phyloP scores from a whole-genome alignment of 1,284 basidiomycete genomes.

The Sanghuangporus baumii region DNA sequence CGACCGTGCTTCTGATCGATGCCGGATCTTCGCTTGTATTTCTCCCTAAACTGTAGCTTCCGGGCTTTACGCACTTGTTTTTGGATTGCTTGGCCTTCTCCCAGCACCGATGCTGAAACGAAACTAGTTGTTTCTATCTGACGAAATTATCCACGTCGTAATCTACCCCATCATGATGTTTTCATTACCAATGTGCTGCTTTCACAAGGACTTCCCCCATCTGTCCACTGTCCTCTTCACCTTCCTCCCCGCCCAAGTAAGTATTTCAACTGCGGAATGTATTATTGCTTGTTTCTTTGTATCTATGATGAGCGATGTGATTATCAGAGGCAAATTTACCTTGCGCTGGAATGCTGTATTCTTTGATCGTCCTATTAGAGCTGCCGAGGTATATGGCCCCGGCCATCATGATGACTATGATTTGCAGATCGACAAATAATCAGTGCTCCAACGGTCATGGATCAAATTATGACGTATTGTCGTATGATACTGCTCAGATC shows the following conservation, averaged over 20 bases:
- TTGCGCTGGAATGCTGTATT: neutral
- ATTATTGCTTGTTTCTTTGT: neutral
- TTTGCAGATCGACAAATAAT: neutral
- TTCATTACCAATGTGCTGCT: neutral
- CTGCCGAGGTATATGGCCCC: neutral
- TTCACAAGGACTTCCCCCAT: neutral
- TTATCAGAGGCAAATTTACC: neutral
- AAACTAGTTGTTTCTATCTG: constrained; percentile 19
- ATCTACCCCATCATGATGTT: neutral
- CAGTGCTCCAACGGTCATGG: too few species aligned
- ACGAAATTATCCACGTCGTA: neutral
- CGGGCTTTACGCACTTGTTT: constrained; percentile 59
- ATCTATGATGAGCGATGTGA: neutral
- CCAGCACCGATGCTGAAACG: constrained; percentile 51
- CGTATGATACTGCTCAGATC: too few species aligned
- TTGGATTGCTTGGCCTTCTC: constrained; percentile 65
- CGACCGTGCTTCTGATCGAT: neutral
- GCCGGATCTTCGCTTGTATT: neutral
- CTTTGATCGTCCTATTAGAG: neutral
- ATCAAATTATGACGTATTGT: neutral
- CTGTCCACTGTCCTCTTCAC: neutral
- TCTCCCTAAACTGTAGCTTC: constrained; percentile 37
- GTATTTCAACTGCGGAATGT: neutral
- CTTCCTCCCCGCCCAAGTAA: neutral
- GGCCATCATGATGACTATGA: neutral